Evolutionary conservation across 1,284 basidiomycete genomes (phyloP).

Genomic region (Fomes fomentarius): DNA sequence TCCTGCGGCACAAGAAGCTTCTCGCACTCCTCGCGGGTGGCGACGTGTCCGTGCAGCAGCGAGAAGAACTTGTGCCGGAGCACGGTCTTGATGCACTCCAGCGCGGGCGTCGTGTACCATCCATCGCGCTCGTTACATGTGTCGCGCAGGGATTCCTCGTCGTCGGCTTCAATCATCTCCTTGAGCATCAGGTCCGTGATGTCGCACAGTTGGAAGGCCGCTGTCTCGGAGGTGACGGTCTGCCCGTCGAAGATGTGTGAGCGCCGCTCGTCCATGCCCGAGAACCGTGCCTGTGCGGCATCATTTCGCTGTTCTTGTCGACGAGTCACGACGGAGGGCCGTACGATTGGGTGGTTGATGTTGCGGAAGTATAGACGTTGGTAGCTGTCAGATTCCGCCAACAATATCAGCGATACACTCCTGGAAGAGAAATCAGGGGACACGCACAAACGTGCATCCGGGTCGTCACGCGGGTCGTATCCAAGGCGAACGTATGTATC

Average conservation of each 20-base stretch:
- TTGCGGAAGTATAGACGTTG: slow-evolving; percentile 87
- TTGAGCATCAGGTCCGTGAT: slow-evolving; percentile 84
- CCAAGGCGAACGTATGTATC: slow-evolving; percentile 87
- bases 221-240: slow-evolving; percentile 77
- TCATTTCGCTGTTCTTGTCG: slow-evolving; percentile 56
- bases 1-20: slow-evolving; percentile 57
- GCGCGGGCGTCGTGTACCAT: slow-evolving; percentile 78
- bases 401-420: too few relatives aligned
- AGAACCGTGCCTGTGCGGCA: slow-evolving; percentile 30
- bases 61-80: slow-evolving; percentile 88
- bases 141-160: slow-evolving; percentile 66
- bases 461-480: slow-evolving; percentile 85
- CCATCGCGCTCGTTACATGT: slow-evolving; percentile 81
- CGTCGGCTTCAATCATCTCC: slow-evolving; percentile 77
- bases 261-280: slow-evolving; percentile 23
- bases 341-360: slow-evolving; percentile 74
- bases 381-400: slow-evolving; percentile 55
- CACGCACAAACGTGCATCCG: slow-evolving; percentile 72
- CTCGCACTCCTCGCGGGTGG: slow-evolving; percentile 73
- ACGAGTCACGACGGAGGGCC: slow-evolving; percentile 69
- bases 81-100: slow-evolving; percentile 83
- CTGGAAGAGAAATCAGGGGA: not conserved
- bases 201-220: slow-evolving; percentile 93
- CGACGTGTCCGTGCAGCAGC: slow-evolving; percentile 73
- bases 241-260: slow-evolving; percentile 92